Evolutionary conservation across 208 protist genomes (phyloP).

Genomic region (Leptomonas pyrrhocoris): DNA sequence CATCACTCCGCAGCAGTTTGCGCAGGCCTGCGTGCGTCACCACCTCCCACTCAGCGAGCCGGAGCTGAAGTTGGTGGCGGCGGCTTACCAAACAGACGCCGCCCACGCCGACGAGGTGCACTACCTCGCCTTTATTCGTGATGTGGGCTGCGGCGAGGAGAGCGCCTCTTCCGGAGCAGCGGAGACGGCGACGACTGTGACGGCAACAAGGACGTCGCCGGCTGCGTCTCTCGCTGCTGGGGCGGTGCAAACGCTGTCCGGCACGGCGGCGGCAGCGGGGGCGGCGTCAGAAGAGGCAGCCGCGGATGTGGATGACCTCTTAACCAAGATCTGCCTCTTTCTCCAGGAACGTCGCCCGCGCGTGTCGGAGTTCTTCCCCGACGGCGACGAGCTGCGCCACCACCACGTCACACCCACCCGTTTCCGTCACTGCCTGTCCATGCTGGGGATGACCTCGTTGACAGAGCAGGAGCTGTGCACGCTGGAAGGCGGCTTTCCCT

Average conservation of each 20-base stretch:
- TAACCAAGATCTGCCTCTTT: slow-evolving; percentile 63
- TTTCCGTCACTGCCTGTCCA: slow-evolving; percentile 77
- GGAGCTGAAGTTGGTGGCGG: slow-evolving; percentile 45
- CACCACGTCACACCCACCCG: slow-evolving; percentile 71
- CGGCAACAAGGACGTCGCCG: neutral
- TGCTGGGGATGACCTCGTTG: slow-evolving; percentile 67
- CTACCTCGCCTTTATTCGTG: slow-evolving; percentile 75
- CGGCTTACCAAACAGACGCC: slow-evolving; percentile 53
- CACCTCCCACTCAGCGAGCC: slow-evolving; percentile 50
- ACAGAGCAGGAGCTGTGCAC: slow-evolving; percentile 51
- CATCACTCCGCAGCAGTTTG: slow-evolving; percentile 65
- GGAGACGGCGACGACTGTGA: neutral
- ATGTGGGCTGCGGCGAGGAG: slow-evolving; percentile 59
- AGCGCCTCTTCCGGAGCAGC: neutral
- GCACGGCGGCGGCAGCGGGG: neutral
- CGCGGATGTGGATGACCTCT: slow-evolving; percentile 49
- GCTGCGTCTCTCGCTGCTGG: neutral
- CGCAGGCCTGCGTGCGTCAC: slow-evolving; percentile 73
- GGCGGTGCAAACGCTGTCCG: neutral
- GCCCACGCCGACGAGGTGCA: slow-evolving; percentile 38
- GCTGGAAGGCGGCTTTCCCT: slow-evolving; percentile 65
- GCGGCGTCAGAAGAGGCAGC: slow-evolving; percentile 13
- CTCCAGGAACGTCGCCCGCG: slow-evolving; percentile 73
- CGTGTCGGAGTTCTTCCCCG: slow-evolving; percentile 81
- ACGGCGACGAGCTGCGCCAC: slow-evolving; percentile 86